These are phyloP conservation scores for Casuarina equisetifolia DNA, from an alignment of 306 rosid species.

Conservation along the genomic window DNA sequence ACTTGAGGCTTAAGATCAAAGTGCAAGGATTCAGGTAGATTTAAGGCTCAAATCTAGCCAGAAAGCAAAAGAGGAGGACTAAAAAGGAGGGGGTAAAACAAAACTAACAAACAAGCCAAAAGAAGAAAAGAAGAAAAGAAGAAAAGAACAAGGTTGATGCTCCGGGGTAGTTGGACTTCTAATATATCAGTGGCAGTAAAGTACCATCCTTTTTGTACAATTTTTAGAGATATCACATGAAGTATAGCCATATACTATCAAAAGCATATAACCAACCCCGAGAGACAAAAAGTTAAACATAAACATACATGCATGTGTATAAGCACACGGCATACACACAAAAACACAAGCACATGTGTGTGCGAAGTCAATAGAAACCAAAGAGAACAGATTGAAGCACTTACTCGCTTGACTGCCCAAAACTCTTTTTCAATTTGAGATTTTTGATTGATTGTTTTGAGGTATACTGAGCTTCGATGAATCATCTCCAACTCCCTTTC, in stretches of 20 bases:
- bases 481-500: slow-evolving; percentile 75
- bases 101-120: too few species aligned
- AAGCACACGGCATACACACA: not conserved
- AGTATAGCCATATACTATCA: not conserved
- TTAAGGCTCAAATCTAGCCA: not conserved
- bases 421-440: slow-evolving; percentile 59
- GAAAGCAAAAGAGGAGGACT: not conserved
- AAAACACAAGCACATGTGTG: not conserved
- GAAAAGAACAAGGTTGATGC: not conserved
- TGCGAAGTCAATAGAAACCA: slow-evolving; percentile 2
- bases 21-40: not conserved
- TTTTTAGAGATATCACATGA: not conserved
- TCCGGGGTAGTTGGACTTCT: not conserved
- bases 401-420: slow-evolving; percentile 47
- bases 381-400: slow-evolving; percentile 24
- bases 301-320: not conserved
- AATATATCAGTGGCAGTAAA: not conserved
- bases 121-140: not conserved
- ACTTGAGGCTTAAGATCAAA: not conserved
- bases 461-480: slow-evolving; percentile 55
- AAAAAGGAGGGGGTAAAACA: not conserved
- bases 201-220: not conserved
- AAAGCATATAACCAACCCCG: not conserved
- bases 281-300: not conserved
- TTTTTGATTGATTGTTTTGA: slow-evolving; percentile 58